Percentiles rank a stretch among this genome's conserved stretches.
These are phyloP conservation scores for Leccinum subrobustum DNA, from an alignment of 1,284 basidiomycete genomes.

Conservation along the genomic window DNA sequence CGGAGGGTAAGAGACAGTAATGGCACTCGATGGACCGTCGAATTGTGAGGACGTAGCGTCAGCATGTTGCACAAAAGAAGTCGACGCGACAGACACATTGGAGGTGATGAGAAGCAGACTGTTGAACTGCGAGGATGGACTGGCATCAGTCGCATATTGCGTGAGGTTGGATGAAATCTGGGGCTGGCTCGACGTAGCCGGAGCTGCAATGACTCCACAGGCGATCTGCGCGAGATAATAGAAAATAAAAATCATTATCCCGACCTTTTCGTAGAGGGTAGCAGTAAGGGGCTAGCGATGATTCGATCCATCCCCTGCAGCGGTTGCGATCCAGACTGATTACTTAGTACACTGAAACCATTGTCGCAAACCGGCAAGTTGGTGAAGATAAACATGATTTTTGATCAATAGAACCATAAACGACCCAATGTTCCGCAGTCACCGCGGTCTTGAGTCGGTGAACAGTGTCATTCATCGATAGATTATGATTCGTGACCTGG, in stretches of 20 bases:
- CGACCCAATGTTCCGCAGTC: neutral
- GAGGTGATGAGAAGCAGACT: neutral
- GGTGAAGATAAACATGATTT: neutral
- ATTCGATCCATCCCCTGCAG: neutral
- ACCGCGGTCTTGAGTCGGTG: neutral
- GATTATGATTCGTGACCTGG: neutral
- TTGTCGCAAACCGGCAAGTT: conserved; percentile 8
- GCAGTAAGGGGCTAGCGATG: neutral
- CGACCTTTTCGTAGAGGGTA: neutral
- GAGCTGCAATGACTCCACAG: conserved; percentile 7
- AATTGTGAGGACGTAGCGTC: neutral
- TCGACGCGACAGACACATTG: neutral
- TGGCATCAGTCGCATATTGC: neutral
- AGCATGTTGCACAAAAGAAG: neutral
- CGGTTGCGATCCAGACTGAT: conserved; percentile 10
- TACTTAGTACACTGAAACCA: neutral
- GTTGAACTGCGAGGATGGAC: neutral
- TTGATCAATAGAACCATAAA: neutral
- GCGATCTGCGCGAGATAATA: conserved; percentile 23
- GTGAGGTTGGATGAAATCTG: neutral
- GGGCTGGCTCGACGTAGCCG: conserved; percentile 7
- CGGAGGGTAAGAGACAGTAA: neutral
- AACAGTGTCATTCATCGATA: neutral
- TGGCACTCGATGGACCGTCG: neutral
- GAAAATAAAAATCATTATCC: conserved; percentile 15